phyloP scores from a whole-genome alignment of 495 filamentous ascomycete species.

The Penicillium macrosclerotiorum region DNA sequence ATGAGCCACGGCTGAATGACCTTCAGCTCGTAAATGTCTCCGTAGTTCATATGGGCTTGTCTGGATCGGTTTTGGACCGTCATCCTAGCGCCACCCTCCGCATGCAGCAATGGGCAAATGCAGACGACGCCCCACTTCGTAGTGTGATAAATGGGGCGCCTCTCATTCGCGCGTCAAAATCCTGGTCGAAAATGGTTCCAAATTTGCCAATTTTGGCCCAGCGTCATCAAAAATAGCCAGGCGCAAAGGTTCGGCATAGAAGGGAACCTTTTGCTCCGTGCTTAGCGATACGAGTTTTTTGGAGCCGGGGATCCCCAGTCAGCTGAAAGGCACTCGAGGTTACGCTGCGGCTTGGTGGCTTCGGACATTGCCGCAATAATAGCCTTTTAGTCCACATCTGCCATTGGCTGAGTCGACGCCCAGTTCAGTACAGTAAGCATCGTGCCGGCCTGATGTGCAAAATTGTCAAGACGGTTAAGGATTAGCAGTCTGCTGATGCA shows the following conservation, averaged over 20 bases:
- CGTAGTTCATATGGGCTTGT: slow-evolving; percentile 7
- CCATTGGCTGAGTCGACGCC: slow-evolving; percentile 4
- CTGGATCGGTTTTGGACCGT: slow-evolving; percentile 7
- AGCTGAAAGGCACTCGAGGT: not conserved
- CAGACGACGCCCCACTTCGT: slow-evolving; percentile 21
- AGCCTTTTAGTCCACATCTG: not conserved
- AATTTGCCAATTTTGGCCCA: not conserved
- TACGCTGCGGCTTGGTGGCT: slow-evolving; percentile 1
- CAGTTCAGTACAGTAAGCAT: not conserved
- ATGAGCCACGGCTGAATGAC: slow-evolving; percentile 15
- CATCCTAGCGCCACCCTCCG: slow-evolving; percentile 14
- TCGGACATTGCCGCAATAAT: slow-evolving; percentile 6
- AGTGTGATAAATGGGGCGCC: slow-evolving; percentile 9
- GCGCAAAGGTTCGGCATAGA: not conserved
- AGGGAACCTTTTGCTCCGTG: not conserved
- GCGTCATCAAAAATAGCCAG: not conserved
- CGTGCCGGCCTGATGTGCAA: not conserved
- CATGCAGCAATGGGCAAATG: slow-evolving; percentile 8
- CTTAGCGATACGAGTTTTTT: not conserved
- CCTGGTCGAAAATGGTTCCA: slow-evolving; percentile 8
- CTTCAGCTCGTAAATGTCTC: slow-evolving; percentile 7
- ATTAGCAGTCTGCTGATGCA: not conserved
- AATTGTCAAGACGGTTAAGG: not conserved
- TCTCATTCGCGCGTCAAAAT: slow-evolving; percentile 18
- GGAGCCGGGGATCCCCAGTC: not conserved